These are phyloP conservation scores for Xylariaceae sp. DNA, from an alignment of 2,329 filamentous ascomycete genomes.

Conservation along the genomic window DNA sequence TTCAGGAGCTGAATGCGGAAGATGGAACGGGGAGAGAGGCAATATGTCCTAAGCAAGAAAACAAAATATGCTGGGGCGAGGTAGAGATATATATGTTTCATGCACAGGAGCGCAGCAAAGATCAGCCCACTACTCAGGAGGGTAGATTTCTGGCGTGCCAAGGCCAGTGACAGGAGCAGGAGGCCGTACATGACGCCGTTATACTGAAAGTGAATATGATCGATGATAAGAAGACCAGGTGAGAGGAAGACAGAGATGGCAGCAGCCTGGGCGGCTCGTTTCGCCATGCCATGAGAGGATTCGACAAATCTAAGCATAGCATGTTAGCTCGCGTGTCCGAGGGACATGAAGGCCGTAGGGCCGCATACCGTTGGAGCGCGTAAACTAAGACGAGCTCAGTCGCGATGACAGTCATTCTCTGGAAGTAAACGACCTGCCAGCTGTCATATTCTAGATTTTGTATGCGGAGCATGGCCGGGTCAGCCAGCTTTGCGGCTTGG, in stretches of 20 bases:
- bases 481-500: slow-evolving; percentile 75
- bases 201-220: slow-evolving; percentile 97
- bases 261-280: slow-evolving; percentile 79
- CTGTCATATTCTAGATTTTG: slow-evolving; percentile 84
- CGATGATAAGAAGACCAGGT: slow-evolving; percentile 92
- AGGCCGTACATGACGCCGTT: slow-evolving; percentile 96
- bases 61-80: slow-evolving; percentile 95
- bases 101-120: slow-evolving; percentile 85
- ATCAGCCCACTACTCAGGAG: slow-evolving; percentile 79
- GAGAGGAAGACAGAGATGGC: slow-evolving; percentile 90
- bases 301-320: slow-evolving; percentile 69
- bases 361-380: slow-evolving; percentile 73
- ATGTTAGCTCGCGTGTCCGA: slow-evolving; percentile 20
- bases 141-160: slow-evolving; percentile 77
- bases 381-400: slow-evolving; percentile 85
- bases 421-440: slow-evolving; percentile 94
- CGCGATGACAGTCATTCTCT: slow-evolving; percentile 83
- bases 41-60: slow-evolving; percentile 88
- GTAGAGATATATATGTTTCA: slow-evolving; percentile 99
- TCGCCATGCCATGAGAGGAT: slow-evolving; percentile 68
- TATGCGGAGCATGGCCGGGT: slow-evolving; percentile 82
- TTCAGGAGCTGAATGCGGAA: slow-evolving; percentile 80
- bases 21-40: slow-evolving; percentile 76
- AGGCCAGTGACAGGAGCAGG: slow-evolving; percentile 82
- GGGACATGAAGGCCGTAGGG: background rate